These are phyloP conservation scores for Cicer yamashitae DNA, from an alignment of 306 rosid species.

Conservation along the genomic window DNA sequence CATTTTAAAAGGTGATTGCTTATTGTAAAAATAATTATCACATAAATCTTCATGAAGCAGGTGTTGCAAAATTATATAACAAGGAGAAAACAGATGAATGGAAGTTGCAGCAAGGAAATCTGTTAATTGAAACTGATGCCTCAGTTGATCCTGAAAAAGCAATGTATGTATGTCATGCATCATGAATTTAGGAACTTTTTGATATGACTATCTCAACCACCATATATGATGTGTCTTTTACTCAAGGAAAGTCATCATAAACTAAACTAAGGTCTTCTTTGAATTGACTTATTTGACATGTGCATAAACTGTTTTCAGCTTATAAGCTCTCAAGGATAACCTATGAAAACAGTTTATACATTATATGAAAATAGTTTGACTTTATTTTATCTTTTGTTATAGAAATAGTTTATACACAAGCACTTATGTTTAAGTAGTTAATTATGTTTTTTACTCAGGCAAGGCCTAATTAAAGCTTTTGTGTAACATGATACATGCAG, in stretches of 20 bases:
- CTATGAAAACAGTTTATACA: background rate
- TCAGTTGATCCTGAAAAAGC: constrained; percentile 77
- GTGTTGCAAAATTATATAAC: constrained; percentile 69
- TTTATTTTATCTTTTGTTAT: background rate
- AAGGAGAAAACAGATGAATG: constrained; percentile 85
- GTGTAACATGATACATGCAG: constrained; percentile 59
- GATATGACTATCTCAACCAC: constrained; percentile 4
- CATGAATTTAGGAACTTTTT: constrained; percentile 20
- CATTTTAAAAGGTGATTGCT: background rate
- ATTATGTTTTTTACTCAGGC: background rate
- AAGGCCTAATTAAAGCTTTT: constrained; percentile 7
- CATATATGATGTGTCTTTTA: background rate
- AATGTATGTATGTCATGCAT: constrained; percentile 62
- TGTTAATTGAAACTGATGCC: constrained; percentile 75
- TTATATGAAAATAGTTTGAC: background rate
- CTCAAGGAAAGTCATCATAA: constrained; percentile 1
- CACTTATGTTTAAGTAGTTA: background rate
- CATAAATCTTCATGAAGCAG: constrained; percentile 51
- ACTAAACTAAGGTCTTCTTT: background rate
- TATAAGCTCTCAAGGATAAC: background rate
- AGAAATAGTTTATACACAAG: background rate
- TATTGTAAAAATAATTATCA: background rate
- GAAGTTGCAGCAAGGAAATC: constrained; percentile 82
- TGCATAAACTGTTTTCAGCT: background rate
- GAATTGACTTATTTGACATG: background rate